These are phyloP conservation scores for Trichomonascaceae sp. DNA, from an alignment of 1,139 yeast species.

Conservation along the genomic window DNA sequence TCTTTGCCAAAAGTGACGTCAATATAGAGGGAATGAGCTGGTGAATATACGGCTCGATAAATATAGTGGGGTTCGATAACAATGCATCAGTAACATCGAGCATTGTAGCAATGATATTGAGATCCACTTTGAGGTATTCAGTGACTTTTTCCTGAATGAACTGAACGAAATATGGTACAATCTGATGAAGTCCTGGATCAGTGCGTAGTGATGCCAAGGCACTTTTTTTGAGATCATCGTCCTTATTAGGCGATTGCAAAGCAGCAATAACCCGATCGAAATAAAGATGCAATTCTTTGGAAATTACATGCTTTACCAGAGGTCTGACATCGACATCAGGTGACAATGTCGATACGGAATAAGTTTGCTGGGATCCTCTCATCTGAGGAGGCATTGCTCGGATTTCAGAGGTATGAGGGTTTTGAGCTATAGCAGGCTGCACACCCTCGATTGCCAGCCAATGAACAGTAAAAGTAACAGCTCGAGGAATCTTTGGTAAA, in stretches of 20 bases:
- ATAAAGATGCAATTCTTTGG: conserved; percentile 88
- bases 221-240: conserved; percentile 62
- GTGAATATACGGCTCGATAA: conserved; percentile 93
- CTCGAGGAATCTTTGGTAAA: conserved; percentile 89
- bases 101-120: conserved; percentile 76
- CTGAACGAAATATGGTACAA: conserved; percentile 93
- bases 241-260: conserved; percentile 39
- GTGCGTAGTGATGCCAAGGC: conserved; percentile 78
- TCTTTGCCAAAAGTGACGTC: conserved; percentile 81
- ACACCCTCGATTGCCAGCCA: conserved; percentile 99
- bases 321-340: conserved; percentile 79
- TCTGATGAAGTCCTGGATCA: conserved; percentile 95
- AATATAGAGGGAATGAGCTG: conserved; percentile 93
- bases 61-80: conserved; percentile 76
- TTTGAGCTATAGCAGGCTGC: conserved; percentile 96
- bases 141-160: conserved; percentile 95
- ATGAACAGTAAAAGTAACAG: conserved; percentile 90
- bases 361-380: conserved; percentile 36
- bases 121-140: conserved; percentile 64
- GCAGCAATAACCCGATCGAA: conserved; percentile 89
- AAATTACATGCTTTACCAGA: conserved; percentile 90
- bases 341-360: conserved; percentile 32
- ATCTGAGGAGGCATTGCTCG: conserved; percentile 37
- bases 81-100: conserved; percentile 83
- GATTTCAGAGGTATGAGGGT: conserved; percentile 65